phyloP scores from a whole-genome alignment of 305 asterid species.

The Coffea humblotiana region DNA sequence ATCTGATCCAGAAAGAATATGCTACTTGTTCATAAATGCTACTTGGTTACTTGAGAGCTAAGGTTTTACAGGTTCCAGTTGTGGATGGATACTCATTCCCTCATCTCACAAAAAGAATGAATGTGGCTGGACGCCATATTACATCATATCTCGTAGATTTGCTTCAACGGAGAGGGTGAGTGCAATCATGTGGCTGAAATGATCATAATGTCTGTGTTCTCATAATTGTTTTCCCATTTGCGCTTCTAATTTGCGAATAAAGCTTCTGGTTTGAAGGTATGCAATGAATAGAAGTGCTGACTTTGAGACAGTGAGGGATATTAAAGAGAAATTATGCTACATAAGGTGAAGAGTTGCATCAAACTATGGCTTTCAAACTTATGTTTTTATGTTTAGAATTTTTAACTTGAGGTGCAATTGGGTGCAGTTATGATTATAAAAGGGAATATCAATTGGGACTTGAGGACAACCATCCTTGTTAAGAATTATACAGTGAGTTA shows the following conservation, averaged over 20 bases:
- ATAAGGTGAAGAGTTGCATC: conserved; percentile 54
- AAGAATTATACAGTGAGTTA: conserved; percentile 88
- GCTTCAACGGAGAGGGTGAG: conserved; percentile 89
- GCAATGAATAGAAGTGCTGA: conserved; percentile 90
- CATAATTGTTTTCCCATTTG: conserved; percentile 12
- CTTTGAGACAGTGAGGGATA: conserved; percentile 91
- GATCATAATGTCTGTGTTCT: neutral
- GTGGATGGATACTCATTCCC: conserved; percentile 99
- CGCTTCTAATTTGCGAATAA: conserved; percentile 19
- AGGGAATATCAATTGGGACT: conserved; percentile 98
- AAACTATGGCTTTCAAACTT: conserved; percentile 5
- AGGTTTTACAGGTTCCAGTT: conserved; percentile 72
- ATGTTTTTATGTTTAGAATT: conserved; percentile 13
- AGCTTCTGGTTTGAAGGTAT: conserved; percentile 54
- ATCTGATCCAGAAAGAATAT: too few species aligned
- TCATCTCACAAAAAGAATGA: conserved; percentile 97
- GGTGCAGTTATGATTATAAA: conserved; percentile 83
- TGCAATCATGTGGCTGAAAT: conserved; percentile 21
- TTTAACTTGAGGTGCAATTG: conserved; percentile 22
- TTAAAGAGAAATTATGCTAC: conserved; percentile 97
- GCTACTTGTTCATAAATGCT: neutral
- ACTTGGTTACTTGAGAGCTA: neutral
- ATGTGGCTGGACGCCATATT: conserved; percentile 91
- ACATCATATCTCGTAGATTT: conserved; percentile 95
- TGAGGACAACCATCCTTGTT: conserved; percentile 89